Evolutionary conservation across 257 asterid genomes (phyloP), one percentile per base, ranked within the genome.

Genomic region (Rubia yunnanensis): DNA sequence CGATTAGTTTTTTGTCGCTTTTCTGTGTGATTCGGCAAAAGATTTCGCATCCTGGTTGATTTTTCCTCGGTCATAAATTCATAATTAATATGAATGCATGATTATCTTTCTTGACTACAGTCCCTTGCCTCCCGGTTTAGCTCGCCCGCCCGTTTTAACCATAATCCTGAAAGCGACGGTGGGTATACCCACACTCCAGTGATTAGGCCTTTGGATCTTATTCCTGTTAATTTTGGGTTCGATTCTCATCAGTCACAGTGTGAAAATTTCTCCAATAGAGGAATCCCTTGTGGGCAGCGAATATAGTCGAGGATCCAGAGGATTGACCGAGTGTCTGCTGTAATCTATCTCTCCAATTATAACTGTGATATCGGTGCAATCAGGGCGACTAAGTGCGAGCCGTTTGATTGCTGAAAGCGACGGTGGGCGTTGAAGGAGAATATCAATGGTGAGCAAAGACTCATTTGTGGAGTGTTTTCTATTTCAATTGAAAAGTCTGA

Each of bases 101-200:
- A 44, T 44, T 44, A 14, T 44, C 20, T 44, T 44, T 44, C 20
- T 44, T 7, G 52, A 44, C 52, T 44, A 44, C 52, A 44, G 48
- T 44, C 6, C 52, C 52, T 41, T 13, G n/a, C 49, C n/a, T 14
- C 49, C 49, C 18, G 49, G 11, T 49, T 17, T n/a, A n/a, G n/a
- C n/a, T n/a, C n/a, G n/a, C n/a, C n/a, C n/a, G n/a, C n/a, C n/a
- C n/a, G n/a, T n/a, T n/a, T n/a, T n/a, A n/a, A 39, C 38, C 36
- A n/a, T 44, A 26, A 48, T 32, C 17, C n/a, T 65, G 60, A 65
- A 7, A 15, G 49, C 30, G 70, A 65, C 53, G 52, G 52, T 65
- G n/a, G n/a, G n/a, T n/a, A n/a, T n/a, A n/a, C n/a, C n/a, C n/a
- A n/a, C n/a, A n/a, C n/a, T n/a, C n/a, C n/a, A n/a, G n/a, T n/a